These are phyloP conservation scores for Ophiobolus disseminans DNA, from an alignment of 2,329 filamentous ascomycete genomes.

Conservation along the genomic window DNA sequence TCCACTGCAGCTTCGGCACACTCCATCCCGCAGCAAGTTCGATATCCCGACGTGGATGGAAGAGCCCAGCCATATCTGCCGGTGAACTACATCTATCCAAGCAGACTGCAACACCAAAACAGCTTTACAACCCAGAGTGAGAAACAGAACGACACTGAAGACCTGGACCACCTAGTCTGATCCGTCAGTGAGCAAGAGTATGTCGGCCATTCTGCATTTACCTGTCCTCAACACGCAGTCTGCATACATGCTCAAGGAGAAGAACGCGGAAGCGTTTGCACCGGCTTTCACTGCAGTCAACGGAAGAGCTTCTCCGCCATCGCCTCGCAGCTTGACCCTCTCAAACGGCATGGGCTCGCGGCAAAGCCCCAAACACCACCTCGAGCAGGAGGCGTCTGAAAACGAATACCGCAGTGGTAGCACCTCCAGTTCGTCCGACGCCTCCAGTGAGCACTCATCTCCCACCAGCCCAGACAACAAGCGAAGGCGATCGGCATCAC, in stretches of 20 bases:
- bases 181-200: conserved; percentile 24
- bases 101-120: too few relatives aligned
- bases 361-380: not conserved
- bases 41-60: not conserved
- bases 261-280: conserved; percentile 29
- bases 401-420: conserved; percentile 28
- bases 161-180: conserved; percentile 1
- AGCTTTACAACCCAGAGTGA: too few relatives aligned
- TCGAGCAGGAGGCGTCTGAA: conserved; percentile 26
- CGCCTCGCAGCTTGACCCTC: conserved; percentile 24
- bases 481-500: conserved; percentile 72
- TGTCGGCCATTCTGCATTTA: conserved; percentile 46
- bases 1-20: not conserved
- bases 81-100: not conserved
- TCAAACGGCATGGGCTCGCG: conserved; percentile 5
- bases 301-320: conserved; percentile 35
- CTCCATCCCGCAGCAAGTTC: not conserved
- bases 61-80: not conserved
- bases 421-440: conserved; percentile 29
- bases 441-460: conserved; percentile 28
- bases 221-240: conserved; percentile 32
- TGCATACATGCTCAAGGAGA: conserved; percentile 41
- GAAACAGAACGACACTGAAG: not conserved
- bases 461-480: conserved; percentile 56
- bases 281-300: conserved; percentile 49